These are phyloP conservation scores for Schoenoplectus tabernaemontani DNA, from an alignment of 202 grass and related monocot species.

Conservation along the genomic window DNA sequence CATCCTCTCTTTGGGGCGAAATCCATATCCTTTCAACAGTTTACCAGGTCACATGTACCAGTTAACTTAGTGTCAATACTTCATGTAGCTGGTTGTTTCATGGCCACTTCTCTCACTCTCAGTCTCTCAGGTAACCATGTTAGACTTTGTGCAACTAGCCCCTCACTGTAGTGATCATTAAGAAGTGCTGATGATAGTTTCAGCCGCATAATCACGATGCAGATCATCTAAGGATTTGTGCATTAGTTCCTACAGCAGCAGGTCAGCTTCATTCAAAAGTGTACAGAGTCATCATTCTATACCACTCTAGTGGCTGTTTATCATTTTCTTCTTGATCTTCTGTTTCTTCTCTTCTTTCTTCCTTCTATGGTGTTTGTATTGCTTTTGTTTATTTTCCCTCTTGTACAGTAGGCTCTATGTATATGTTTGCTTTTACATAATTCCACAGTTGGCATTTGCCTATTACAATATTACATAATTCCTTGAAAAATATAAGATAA, in stretches of 20 bases:
- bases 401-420: not conserved
- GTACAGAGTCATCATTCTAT: not conserved
- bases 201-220: not conserved
- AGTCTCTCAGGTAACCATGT: not conserved
- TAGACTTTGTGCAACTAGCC: not conserved
- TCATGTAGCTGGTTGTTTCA: no score
- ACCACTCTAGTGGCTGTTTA: not conserved
- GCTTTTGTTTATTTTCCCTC: not conserved
- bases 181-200: not conserved
- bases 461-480: not conserved
- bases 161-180: not conserved
- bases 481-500: not conserved
- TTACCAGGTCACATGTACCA: no score
- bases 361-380: not conserved
- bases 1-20: no score
- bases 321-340: not conserved
- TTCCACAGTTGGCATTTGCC: not conserved
- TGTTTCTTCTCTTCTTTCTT: no score
- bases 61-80: no score
- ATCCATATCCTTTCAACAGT: no score
- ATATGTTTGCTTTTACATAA: not conserved
- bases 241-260: not conserved
- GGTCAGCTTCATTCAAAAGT: no score
- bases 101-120: no score
- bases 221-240: not conserved